These are phyloP conservation scores for Coemansia sp. DNA, from an alignment of 192 early-diverging fungal species.

Conservation along the genomic window DNA sequence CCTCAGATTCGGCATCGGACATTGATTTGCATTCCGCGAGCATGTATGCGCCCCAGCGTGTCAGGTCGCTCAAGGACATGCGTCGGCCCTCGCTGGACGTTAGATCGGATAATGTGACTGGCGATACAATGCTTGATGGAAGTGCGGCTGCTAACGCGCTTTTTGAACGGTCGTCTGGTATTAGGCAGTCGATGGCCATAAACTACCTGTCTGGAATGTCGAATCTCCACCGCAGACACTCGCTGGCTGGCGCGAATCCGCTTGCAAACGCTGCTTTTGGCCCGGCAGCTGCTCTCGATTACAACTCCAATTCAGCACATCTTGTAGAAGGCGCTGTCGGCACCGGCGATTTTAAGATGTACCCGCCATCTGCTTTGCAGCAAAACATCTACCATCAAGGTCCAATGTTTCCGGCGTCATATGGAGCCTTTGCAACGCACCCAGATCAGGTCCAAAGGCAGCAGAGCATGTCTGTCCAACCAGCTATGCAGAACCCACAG, in stretches of 20 bases:
- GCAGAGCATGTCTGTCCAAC: conserved; percentile 6
- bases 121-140: not conserved
- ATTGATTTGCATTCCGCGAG: not conserved
- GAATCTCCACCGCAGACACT: conserved; percentile 41
- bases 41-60: conserved; percentile 22
- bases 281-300: not conserved
- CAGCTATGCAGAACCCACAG: not conserved
- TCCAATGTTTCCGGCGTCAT: conserved; percentile 2
- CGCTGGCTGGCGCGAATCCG: conserved; percentile 28
- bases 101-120: conserved; percentile 5
- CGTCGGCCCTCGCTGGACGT: conserved; percentile 34
- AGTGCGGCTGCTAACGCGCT: conserved; percentile 15
- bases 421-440: conserved; percentile 12
- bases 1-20: not conserved
- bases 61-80: conserved; percentile 43
- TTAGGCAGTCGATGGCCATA: conserved; percentile 24
- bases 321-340: not conserved
- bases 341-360: conserved; percentile 8
- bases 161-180: conserved; percentile 26
- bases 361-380: conserved; percentile 13
- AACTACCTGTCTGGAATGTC: conserved; percentile 27
- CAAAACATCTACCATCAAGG: conserved; percentile 1
- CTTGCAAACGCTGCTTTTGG: not conserved
- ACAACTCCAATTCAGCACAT: not conserved
- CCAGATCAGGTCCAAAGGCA: conserved; percentile 10